These are phyloP conservation scores for Saccharomyces uvarum DNA, from an alignment of 1,139 yeast species.

Conservation along the genomic window DNA sequence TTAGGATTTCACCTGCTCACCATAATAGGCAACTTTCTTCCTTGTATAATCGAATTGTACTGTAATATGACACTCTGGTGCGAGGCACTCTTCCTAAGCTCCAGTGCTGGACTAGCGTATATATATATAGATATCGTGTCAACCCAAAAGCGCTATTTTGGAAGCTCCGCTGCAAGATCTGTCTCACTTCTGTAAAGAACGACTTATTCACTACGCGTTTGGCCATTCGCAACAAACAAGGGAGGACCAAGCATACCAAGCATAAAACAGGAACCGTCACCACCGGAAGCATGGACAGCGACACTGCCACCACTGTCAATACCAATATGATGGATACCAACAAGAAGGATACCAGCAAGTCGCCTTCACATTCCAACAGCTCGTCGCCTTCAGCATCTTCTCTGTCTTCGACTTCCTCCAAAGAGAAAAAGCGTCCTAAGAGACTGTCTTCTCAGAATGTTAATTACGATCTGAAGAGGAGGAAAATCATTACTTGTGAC, in stretches of 20 bases:
- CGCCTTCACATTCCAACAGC: background rate
- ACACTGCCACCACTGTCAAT: background rate
- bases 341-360: slow-evolving; percentile 1
- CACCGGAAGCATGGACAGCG: background rate
- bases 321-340: background rate
- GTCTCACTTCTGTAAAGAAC: background rate
- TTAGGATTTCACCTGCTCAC: slow-evolving; percentile 1
- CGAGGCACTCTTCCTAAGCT: background rate
- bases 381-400: background rate
- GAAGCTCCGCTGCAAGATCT: background rate
- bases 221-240: background rate
- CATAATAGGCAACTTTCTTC: background rate
- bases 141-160: background rate
- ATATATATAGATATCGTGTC: background rate
- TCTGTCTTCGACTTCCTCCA: background rate
- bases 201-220: background rate
- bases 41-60: background rate
- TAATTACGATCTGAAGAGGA: slow-evolving; percentile 28
- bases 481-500: slow-evolving; percentile 25
- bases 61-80: background rate
- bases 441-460: slow-evolving; percentile 28
- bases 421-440: slow-evolving; percentile 19
- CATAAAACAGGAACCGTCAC: background rate
- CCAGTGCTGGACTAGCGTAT: background rate
- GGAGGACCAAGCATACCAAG: background rate